Evolutionary conservation across 768 basidiomycete genomes (phyloP).

Genomic region (Amanita jacksonii): DNA sequence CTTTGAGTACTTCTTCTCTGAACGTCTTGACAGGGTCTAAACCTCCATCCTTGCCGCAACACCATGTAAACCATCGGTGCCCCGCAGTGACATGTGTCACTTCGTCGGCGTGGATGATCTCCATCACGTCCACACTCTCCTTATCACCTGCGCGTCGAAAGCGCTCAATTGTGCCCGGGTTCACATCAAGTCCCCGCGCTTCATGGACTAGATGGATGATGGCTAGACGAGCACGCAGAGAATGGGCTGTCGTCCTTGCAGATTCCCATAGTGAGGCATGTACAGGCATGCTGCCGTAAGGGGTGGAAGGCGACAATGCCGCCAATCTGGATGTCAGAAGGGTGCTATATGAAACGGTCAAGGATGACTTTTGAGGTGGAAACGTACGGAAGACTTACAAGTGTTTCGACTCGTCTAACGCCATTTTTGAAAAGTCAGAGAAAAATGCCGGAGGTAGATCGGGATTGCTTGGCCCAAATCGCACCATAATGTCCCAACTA

Average conservation of each 20-base stretch:
- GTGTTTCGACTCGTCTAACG: constrained; percentile 80
- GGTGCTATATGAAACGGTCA: constrained; percentile 23
- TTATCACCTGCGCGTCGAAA: constrained; percentile 57
- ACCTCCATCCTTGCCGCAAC: constrained; percentile 41
- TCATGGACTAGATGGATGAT: constrained; percentile 86
- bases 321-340: constrained; percentile 54
- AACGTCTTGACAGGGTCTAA: constrained; percentile 58
- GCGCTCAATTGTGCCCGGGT: constrained; percentile 68
- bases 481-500: constrained; percentile 79
- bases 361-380: neutral
- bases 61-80: constrained; percentile 77
- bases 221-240: constrained; percentile 61
- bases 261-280: constrained; percentile 79
- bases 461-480: constrained; percentile 54
- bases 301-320: constrained; percentile 51
- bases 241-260: constrained; percentile 55
- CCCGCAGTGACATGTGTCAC: constrained; percentile 77
- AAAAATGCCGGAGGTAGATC: constrained; percentile 68
- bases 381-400: constrained; percentile 31
- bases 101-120: constrained; percentile 74
- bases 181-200: constrained; percentile 76
- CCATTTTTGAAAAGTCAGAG: constrained; percentile 77
- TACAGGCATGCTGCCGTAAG: constrained; percentile 65
- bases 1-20: constrained; percentile 55
- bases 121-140: constrained; percentile 58